Conservation (phyloP, 1,284 basidiomycete genomes). For the Sanghuangporus sanghuang region DNA sequence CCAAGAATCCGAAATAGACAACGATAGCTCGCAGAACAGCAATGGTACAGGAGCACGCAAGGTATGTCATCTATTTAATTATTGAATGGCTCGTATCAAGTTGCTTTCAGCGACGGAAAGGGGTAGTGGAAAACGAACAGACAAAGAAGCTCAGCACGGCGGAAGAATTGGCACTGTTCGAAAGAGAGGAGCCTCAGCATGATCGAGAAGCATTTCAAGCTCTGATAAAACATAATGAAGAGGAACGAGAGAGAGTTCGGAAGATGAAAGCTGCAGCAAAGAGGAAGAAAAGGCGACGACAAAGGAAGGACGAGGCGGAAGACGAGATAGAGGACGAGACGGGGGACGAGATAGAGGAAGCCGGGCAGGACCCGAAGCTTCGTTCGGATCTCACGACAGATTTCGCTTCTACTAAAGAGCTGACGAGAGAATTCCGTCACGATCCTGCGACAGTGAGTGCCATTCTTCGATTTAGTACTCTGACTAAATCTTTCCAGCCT, state of each 20-base stretch:
- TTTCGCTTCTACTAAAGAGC: neutral
- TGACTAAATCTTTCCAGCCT: too few species aligned
- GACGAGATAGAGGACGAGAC: neutral
- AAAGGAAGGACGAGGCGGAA: neutral
- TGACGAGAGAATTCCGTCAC: neutral
- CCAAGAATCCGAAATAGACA: too few species aligned
- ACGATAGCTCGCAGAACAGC: too few species aligned
- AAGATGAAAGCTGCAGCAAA: neutral
- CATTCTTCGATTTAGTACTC: too few species aligned
- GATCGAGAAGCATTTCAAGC: neutral
- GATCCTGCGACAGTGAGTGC: neutral
- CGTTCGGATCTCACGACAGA: neutral
- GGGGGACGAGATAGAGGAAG: neutral
- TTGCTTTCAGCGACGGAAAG: neutral
- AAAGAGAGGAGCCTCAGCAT: neutral
- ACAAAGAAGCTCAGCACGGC: neutral
- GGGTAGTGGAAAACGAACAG: neutral
- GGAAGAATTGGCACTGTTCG: neutral
- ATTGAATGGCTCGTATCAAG: too few species aligned
- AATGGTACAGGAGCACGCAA: too few species aligned
- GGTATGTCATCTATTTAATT: too few species aligned
- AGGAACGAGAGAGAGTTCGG: neutral
- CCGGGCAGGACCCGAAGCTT: too few species aligned
- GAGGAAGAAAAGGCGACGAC: neutral
- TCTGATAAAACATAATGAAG: neutral